These are phyloP conservation scores for Leccinum ochraceum DNA, from an alignment of 768 basidiomycete species.

Conservation along the genomic window DNA sequence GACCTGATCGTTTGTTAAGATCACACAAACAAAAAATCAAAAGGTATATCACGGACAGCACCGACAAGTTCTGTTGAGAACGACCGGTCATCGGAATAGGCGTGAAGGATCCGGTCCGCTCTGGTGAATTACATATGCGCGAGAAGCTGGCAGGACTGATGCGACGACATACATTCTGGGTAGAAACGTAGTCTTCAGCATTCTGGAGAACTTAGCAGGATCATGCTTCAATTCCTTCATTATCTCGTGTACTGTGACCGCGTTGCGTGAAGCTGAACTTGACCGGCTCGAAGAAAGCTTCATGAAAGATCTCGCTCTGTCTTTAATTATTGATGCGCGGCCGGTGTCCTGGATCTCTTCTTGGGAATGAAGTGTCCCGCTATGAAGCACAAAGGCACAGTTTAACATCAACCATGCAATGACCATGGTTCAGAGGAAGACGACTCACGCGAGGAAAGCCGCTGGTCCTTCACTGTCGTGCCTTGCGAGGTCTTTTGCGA, in stretches of 20 bases:
- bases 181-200: not conserved
- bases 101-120: conserved; percentile 40
- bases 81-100: conserved; percentile 49
- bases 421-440: no score
- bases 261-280: not conserved
- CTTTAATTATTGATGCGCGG: conserved; percentile 28
- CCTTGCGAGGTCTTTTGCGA: conserved; percentile 36
- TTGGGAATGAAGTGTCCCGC: conserved; percentile 20
- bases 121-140: conserved; percentile 19
- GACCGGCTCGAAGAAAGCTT: conserved; percentile 1
- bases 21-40: not conserved
- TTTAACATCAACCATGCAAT: no score
- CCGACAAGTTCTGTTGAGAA: conserved; percentile 58
- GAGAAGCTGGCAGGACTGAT: not conserved
- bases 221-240: conserved; percentile 14
- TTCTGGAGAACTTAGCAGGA: conserved; percentile 3
- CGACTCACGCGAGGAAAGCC: no score
- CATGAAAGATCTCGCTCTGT: not conserved
- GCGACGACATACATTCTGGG: conserved; percentile 20
- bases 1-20: conserved; percentile 34
- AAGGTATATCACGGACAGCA: conserved; percentile 39
- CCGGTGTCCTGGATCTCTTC: conserved; percentile 13
- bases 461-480: conserved; percentile 1
- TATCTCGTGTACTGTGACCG: not conserved
- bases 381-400: no score